phyloP scores from a whole-genome alignment of 163 green algal genomes.

The Chlamydomonas reinhardtii region DNA sequence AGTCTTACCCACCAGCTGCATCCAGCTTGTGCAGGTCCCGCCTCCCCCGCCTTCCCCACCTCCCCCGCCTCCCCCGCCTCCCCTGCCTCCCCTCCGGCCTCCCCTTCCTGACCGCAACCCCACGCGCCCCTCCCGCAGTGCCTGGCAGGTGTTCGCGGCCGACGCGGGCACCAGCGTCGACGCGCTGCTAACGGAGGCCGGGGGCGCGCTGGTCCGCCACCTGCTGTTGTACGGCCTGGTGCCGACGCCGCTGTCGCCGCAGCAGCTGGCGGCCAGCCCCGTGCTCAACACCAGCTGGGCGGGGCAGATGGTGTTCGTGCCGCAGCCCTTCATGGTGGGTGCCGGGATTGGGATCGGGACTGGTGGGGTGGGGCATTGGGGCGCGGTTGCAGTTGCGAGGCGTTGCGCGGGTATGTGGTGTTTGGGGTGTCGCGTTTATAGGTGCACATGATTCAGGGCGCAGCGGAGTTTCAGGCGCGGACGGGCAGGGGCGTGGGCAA shows the following conservation, averaged over 20 bases:
- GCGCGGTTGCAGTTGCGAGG: neutral
- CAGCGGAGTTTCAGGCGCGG: too few species aligned
- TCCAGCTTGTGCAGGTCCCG: too few species aligned
- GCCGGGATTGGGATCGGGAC: too few species aligned
- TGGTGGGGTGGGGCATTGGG: neutral
- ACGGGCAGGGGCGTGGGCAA: too few species aligned
- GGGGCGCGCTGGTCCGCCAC: too few species aligned
- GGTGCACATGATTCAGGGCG: too few species aligned
- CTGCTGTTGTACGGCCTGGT: constrained; percentile 21
- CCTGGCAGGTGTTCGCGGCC: neutral
- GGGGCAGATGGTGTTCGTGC: neutral
- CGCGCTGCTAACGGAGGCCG: neutral
- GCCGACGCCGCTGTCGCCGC: neutral
- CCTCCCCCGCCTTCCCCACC: too few species aligned
- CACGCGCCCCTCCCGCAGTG: neutral
- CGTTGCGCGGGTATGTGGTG: too few species aligned
- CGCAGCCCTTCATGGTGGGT: constrained; percentile 31
- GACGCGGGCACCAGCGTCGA: neutral
- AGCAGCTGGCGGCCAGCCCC: neutral
- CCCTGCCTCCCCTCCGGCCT: too few species aligned
- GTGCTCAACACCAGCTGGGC: constrained; percentile 16
- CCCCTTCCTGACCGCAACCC: neutral
- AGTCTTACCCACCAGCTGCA: too few species aligned
- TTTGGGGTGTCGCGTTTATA: too few species aligned
- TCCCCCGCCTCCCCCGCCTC: too few species aligned